Base-by-base conservation (phyloP, 805 yeast species). In the Teunomyces cretensis region DNA sequence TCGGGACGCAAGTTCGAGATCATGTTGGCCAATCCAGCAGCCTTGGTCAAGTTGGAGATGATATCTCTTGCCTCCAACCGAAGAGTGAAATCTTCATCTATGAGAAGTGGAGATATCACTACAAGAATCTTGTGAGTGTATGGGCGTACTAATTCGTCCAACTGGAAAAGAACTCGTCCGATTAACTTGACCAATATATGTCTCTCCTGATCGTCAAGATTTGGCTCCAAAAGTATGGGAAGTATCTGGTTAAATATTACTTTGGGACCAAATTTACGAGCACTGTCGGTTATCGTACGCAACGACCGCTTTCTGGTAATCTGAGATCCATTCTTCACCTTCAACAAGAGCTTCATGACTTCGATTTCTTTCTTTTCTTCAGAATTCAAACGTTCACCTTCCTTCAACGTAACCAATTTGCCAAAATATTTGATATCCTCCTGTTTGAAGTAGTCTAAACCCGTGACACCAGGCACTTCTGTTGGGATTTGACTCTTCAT, bases 1-100 rank as follows among this genome's bases (percentile, higher is more conserved):
- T 89, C 95, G 0, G 94, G 88, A 43, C 96, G 72, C 60, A 92
- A 68, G 0, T 83, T 78, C 1, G 88, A 73, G n/a, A 94, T 80
- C 80, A 90, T 84, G 27, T 81, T 82, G 0, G 90, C 78, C 28
- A 91, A 65, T 0, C 98, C 98, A 2, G 88, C 91, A 1, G 94
- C 88, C 50, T 81, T 85, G 2, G 96, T 71, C 15, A 92, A 66
- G 48, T 79, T 84, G 0, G 91, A 75, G 13, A 90, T 78, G 24
- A 89, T 79, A 49, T 89, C 96, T 39, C 87, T 73, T 1, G 96
- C 94, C 59, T 88, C 94, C 3, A 79, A 62, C 51, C 96, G 74
- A 1, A 91, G 76, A n/a, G 81, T 74, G 43, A 76, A 70, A 60
- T 89, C 92, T 53, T 86, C 90, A 57, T 90, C 96, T 6, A 87